These are phyloP conservation scores for Penicillium longicatenatum DNA, from an alignment of 495 filamentous ascomycete species.

Conservation along the genomic window DNA sequence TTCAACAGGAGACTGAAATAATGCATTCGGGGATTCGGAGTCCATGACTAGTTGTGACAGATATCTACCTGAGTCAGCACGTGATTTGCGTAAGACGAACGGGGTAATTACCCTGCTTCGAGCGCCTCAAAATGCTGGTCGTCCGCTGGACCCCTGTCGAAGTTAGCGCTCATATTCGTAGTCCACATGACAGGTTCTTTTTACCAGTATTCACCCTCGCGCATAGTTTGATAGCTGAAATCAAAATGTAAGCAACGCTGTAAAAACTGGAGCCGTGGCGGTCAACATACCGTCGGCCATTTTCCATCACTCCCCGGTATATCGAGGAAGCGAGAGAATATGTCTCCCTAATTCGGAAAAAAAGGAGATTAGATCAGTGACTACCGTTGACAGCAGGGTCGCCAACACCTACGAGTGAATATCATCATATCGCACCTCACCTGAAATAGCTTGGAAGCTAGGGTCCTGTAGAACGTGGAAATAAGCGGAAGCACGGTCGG, in stretches of 20 bases:
- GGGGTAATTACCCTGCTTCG: constrained; percentile 7
- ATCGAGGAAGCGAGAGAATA: constrained; percentile 22
- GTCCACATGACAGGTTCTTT: neutral
- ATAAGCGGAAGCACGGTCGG: neutral
- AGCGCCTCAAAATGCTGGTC: constrained; percentile 29
- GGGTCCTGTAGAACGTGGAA: neutral
- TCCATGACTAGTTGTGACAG: constrained; percentile 9
- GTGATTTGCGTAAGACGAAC: neutral
- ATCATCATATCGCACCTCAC: neutral
- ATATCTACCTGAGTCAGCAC: constrained; percentile 10
- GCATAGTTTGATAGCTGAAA: constrained; percentile 9
- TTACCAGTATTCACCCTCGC: constrained; percentile 9
- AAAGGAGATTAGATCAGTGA: neutral
- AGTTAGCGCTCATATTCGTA: neutral
- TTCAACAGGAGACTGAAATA: constrained; percentile 13
- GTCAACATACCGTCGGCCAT: constrained; percentile 22
- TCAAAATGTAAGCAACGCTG: neutral
- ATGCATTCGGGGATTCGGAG: constrained; percentile 2
- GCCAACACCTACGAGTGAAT: neutral
- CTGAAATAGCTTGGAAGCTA: neutral
- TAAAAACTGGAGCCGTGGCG: neutral
- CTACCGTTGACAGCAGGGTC: neutral
- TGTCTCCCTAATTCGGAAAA: constrained; percentile 11
- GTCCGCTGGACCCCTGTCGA: constrained; percentile 18
- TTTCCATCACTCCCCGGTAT: constrained; percentile 22